Evolutionary conservation across 1,284 basidiomycete genomes (phyloP), one percentile per base, ranked within the genome.

Genomic region (Papiliotrema fonsecae): DNA sequence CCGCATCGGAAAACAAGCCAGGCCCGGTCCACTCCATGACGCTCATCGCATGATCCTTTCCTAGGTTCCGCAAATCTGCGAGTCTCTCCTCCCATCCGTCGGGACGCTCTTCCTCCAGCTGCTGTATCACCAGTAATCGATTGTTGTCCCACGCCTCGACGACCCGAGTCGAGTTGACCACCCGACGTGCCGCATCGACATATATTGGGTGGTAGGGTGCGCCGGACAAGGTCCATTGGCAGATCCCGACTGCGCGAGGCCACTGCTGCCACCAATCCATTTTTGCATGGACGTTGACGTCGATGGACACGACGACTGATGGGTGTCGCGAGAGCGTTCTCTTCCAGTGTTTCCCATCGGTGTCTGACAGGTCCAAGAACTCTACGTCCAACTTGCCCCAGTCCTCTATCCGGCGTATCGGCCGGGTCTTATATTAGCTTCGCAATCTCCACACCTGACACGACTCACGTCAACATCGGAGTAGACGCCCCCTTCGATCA

Each of bases 401-500:
- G 42, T 65, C 45, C 27, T 64, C 58, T 43, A 73, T 67, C 1
- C 61, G 66, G 46, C 60, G 46, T 16, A 67, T 25, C 4, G 61
- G 60, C 30, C 51, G 52, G 32, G 73, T 63, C 64, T 65, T 45
- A 13, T 16, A 42, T 53, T 26, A 55, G 46, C 24, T 7, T 6
- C 14, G 39, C 3, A 6, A 3, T 51, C 22, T 27, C 9, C 16
- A 6, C 16, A 18, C 5, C 24, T 7, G 13, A 42, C 7, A 30
- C 2, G 3, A 60, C 63, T 65, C 52, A 69, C 67, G 45, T 71
- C 68, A 14, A 69, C 65, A 44, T 76, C 74, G 16, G 65, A 58
- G 54, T 76, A 76, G 28, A 75, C 65, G 10, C 75, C 75, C 1
- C 75, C 75, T 36, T 72, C 55, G 11, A 75, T 55, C n/a, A 74